These are phyloP conservation scores for Thozetella sp. DNA, from an alignment of 495 filamentous ascomycete species.

Conservation along the genomic window DNA sequence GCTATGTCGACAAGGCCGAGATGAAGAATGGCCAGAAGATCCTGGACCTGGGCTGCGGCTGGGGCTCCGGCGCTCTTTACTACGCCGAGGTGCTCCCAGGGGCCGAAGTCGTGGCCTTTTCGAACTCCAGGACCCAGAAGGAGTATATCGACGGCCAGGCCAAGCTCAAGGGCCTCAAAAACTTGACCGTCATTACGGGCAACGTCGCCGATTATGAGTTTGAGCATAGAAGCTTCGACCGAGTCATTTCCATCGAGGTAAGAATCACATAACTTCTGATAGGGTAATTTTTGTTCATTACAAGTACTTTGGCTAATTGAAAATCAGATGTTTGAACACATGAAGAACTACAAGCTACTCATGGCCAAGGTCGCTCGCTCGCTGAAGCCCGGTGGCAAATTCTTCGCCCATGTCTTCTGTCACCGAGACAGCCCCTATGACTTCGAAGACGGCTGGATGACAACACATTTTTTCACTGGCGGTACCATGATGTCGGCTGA, in stretches of 20 bases:
- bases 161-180: slow-evolving; percentile 49
- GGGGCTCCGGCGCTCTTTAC: slow-evolving; percentile 65
- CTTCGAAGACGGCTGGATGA: slow-evolving; percentile 75
- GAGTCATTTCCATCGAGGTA: slow-evolving; percentile 63
- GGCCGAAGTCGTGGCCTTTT: slow-evolving; percentile 61
- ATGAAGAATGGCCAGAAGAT: slow-evolving; percentile 60
- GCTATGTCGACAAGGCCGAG: slow-evolving; percentile 56
- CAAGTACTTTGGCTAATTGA: not conserved
- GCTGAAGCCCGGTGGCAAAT: slow-evolving; percentile 59
- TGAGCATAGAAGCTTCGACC: slow-evolving; percentile 51
- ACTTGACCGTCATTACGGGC: slow-evolving; percentile 62
- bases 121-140: slow-evolving; percentile 66
- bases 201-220: slow-evolving; percentile 65
- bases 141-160: slow-evolving; percentile 61
- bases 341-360: slow-evolving; percentile 71
- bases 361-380: slow-evolving; percentile 59
- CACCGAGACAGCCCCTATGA: slow-evolving; percentile 65
- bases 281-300: not conserved
- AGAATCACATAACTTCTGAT: not conserved
- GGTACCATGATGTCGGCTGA: slow-evolving; percentile 72
- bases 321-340: slow-evolving; percentile 64
- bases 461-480: slow-evolving; percentile 66
- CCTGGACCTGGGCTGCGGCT: slow-evolving; percentile 68
- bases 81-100: slow-evolving; percentile 61
- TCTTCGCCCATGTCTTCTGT: slow-evolving; percentile 67